A percentile compares a stretch with the other conserved stretches of the same genome.
These are phyloP conservation scores for Panicum hallii DNA, from an alignment of 202 grass and related monocot genomes.

Conservation along the genomic window DNA sequence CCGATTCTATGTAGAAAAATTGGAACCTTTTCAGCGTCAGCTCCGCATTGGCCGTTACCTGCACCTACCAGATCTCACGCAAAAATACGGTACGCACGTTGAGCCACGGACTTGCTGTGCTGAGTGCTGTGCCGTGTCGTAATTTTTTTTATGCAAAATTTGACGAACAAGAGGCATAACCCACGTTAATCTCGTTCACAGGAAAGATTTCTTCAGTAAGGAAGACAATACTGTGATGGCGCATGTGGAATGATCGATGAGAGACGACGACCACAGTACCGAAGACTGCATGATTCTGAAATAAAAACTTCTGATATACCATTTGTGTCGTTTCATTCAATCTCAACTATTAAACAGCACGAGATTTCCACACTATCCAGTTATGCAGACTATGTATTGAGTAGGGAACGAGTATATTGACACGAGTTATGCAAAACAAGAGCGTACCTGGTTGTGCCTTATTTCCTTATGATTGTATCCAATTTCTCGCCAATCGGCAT, in stretches of 20 bases:
- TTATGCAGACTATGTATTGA: neutral
- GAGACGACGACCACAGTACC: neutral
- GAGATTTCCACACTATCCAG: neutral
- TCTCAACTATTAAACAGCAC: neutral
- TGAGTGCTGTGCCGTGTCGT: neutral
- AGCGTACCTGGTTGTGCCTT: neutral
- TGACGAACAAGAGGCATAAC: neutral
- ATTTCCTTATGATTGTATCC: neutral
- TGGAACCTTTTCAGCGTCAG: conserved; percentile 36
- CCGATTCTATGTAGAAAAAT: conserved; percentile 20
- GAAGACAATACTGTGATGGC: neutral
- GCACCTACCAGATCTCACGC: conserved; percentile 11
- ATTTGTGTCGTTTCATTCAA: neutral
- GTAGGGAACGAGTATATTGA: neutral
- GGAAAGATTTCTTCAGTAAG: neutral
- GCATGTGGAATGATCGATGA: neutral
- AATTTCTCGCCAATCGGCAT: neutral
- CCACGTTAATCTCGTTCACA: neutral
- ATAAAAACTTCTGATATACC: neutral
- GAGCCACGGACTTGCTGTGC: neutral
- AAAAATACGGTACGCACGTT: neutral
- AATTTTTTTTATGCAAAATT: neutral
- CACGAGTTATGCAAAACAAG: neutral
- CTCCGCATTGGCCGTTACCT: conserved; percentile 2
- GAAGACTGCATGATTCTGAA: neutral